Evolutionary conservation across 2,329 filamentous ascomycete genomes (phyloP).

Genomic region (Neoascochyta sp.): DNA sequence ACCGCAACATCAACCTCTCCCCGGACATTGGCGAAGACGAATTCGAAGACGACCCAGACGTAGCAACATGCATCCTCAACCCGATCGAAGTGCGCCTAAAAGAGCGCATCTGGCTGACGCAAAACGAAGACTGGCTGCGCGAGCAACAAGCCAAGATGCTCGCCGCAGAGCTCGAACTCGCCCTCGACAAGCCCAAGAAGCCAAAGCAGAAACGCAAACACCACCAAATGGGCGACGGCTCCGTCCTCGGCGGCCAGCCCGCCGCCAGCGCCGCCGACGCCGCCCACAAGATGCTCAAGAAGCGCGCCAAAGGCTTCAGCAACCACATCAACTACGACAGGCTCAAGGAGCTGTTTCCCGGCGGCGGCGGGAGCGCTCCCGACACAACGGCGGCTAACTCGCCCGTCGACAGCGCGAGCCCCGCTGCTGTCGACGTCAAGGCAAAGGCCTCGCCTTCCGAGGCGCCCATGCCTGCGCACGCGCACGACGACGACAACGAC

Average conservation of each 20-base stretch:
- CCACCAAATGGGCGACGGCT: conserved; percentile 39
- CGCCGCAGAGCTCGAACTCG: conserved; percentile 62
- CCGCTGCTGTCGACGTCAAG: no score
- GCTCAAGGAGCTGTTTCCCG: conserved; percentile 41
- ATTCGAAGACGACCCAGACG: conserved; percentile 86
- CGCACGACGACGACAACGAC: conserved; percentile 9
- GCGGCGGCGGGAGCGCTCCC: conserved; percentile 5
- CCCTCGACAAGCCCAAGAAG: conserved; percentile 48
- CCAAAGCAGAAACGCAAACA: conserved; percentile 45
- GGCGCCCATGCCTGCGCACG: conserved; percentile 7
- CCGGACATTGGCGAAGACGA: conserved; percentile 72
- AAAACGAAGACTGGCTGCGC: conserved; percentile 91
- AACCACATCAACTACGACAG: conserved; percentile 48
- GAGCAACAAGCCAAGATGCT: conserved; percentile 81
- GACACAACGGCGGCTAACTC: conserved; percentile 11
- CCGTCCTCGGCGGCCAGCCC: conserved; percentile 43
- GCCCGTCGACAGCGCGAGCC: conserved; percentile 21
- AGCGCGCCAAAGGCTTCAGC: conserved; percentile 43
- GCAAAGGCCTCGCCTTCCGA: conserved; percentile 10
- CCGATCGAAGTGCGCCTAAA: conserved; percentile 75
- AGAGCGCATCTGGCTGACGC: conserved; percentile 88
- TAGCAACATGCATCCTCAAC: conserved; percentile 71
- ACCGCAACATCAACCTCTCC: conserved; percentile 20
- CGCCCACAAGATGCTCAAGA: conserved; percentile 45
- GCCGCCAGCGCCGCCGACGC: conserved; percentile 45